Conservation (phyloP, 1,284 basidiomycete species). For the Heliocybe sulcata region DNA sequence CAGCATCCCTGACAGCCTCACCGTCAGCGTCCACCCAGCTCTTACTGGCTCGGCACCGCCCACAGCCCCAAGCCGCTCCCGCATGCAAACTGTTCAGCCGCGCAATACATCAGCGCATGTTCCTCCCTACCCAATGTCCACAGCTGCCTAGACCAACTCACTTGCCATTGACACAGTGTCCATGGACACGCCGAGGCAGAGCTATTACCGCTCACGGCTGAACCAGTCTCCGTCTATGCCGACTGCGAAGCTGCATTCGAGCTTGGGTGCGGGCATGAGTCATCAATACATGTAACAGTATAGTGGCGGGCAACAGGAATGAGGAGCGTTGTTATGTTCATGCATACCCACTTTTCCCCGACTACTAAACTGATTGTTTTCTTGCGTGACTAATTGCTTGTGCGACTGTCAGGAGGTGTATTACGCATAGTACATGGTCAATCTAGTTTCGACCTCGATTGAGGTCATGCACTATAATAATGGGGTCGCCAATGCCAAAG, state of each 20-base stretch:
- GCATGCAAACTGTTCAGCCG: neutral
- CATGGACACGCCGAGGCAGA: neutral
- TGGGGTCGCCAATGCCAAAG: neutral
- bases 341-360: too few species aligned
- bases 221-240: neutral
- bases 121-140: neutral
- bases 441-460: neutral
- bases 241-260: neutral
- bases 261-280: neutral
- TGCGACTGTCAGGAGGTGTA: too few species aligned
- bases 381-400: neutral
- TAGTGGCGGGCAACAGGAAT: neutral
- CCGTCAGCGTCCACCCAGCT: neutral
- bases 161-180: neutral
- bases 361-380: neutral
- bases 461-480: neutral
- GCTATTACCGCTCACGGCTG: neutral
- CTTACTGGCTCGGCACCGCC: neutral
- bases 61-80: too few species aligned
- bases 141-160: neutral
- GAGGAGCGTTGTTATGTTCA: neutral
- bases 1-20: neutral
- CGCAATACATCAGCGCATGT: neutral
- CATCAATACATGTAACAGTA: slow-evolving; percentile 1
- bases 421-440: too few species aligned